Evolutionary conservation across 306 rosid species (phyloP), one percentile per base, ranked within the genome.

Genomic region (Mimosa pudica): DNA sequence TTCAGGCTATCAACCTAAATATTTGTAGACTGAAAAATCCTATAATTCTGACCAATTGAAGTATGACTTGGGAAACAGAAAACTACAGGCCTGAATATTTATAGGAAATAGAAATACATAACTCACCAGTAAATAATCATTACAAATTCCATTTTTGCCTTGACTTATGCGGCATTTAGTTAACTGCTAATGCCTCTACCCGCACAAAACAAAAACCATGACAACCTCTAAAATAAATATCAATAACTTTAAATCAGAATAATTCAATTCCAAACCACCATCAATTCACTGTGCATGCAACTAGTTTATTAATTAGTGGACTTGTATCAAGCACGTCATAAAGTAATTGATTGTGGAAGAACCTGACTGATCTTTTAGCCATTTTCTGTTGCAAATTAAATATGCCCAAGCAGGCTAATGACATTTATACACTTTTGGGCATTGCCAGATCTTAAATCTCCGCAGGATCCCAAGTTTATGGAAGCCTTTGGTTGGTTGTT

Each of bases 401-500:
- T 3, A 38, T 38, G 63, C 49, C 73, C 68, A 60, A 70, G 52
- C 75, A 54, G 61, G 24, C 30, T 54, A 74, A 54, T 6, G 14
- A 52, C 47, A 61, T 77, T 86, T 60, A 36, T 49, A 38, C 76
- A 24, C 81, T 78, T 72, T 71, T 81, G 76, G 41, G 30, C 57
- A 61, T 78, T 69, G 73, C 79, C 93, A 94, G 98, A 92, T 80
- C 46, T 94, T 77, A 94, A 94, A 91, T 91, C 98, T 64, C 97
- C 97, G 10, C 84, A 80, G 64, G 95, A 94, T 85, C 93, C 97
- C 38, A 94, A 94, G 88, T 94, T 87, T 83, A 92, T 87, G 92
- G 98, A 94, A 86, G 98, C 97, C 69, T 86, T 91, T 82, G 98
- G 98, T 94, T 89, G 58, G 93, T 82, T 80, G 47, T 62, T 30